These are phyloP conservation scores for Hygrophila difformis DNA, from an alignment of 257 asterid genomes.

Conservation along the genomic window DNA sequence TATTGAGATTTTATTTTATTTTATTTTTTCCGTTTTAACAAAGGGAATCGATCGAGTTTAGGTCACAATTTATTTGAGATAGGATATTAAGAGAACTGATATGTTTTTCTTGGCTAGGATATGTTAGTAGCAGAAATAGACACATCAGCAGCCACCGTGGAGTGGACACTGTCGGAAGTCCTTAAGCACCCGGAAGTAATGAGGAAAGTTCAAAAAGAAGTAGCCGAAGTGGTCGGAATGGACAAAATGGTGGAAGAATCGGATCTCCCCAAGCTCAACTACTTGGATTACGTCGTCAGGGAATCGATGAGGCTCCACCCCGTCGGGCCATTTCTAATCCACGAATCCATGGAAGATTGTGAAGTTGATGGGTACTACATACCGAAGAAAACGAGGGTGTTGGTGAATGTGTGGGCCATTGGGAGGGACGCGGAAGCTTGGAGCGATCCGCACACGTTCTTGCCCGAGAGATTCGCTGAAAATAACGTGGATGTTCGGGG, in stretches of 20 bases:
- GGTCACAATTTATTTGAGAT: too few relatives aligned
- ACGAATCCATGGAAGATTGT: slow-evolving; percentile 26
- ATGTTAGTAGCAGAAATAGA: slow-evolving; percentile 25
- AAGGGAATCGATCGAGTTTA: too few relatives aligned
- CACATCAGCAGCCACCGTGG: slow-evolving; percentile 23
- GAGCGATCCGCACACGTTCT: slow-evolving; percentile 18
- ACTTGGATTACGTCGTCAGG: slow-evolving; percentile 18
- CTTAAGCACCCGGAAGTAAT: slow-evolving; percentile 16
- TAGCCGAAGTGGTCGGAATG: slow-evolving; percentile 15
- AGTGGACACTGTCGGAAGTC: slow-evolving; percentile 27
- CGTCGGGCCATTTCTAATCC: slow-evolving; percentile 16
- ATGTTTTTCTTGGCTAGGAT: slow-evolving; percentile 23
- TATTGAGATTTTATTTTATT: too few relatives aligned
- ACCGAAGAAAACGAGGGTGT: slow-evolving; percentile 8
- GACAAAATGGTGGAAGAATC: slow-evolving; percentile 25
- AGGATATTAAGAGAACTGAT: too few relatives aligned
- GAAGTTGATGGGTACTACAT: slow-evolving; percentile 17
- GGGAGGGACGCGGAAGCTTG: slow-evolving; percentile 23
- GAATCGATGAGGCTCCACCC: slow-evolving; percentile 30
- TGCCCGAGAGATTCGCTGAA: slow-evolving; percentile 22
- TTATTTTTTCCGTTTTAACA: too few relatives aligned
- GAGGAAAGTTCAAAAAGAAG: slow-evolving; percentile 25
- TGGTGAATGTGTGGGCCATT: slow-evolving; percentile 23
- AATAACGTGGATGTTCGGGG: slow-evolving; percentile 24
- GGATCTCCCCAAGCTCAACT: slow-evolving; percentile 17